A percentile compares a stretch with the other conserved stretches of the same genome.
Evolutionary conservation across 768 basidiomycete genomes (phyloP).

Genomic region (Flagelloscypha sp.): DNA sequence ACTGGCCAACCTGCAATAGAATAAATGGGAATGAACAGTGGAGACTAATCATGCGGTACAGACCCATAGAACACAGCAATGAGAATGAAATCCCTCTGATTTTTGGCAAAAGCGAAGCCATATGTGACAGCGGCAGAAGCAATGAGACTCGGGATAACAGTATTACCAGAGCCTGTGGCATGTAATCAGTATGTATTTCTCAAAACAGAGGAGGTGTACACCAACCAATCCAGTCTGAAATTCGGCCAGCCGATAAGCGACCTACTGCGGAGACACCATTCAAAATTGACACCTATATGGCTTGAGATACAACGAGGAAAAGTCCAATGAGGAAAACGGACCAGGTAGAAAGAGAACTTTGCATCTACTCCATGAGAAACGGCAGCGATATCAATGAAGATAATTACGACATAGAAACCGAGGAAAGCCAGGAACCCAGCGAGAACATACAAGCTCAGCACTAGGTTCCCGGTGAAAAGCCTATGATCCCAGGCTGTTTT

Average conservation of each 20-base stretch:
- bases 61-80: conserved; percentile 33
- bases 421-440: conserved; percentile 32
- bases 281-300: conserved; percentile 37
- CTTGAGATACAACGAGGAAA: too few relatives aligned
- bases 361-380: conserved; percentile 21
- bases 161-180: conserved; percentile 31
- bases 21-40: too few relatives aligned
- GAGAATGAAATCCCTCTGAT: conserved; percentile 16
- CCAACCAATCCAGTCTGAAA: conserved; percentile 32
- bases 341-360: conserved; percentile 30
- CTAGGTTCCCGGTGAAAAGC: too few relatives aligned
- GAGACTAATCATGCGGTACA: too few relatives aligned
- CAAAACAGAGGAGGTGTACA: not conserved
- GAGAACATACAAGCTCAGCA: conserved; percentile 30
- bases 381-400: conserved; percentile 34
- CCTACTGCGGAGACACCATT: conserved; percentile 38
- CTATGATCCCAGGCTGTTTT: too few relatives aligned
- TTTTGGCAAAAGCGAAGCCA: conserved; percentile 31
- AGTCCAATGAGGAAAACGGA: too few relatives aligned
- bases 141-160: conserved; percentile 30
- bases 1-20: conserved; percentile 16
- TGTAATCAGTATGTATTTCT: too few relatives aligned
- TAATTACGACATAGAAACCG: conserved; percentile 40
- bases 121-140: conserved; percentile 30
- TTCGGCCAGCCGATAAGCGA: conserved; percentile 29